Evolutionary conservation across 2,329 filamentous ascomycete species (phyloP), one percentile per base, ranked within the genome.

Genomic region (Elsinoe ampelina): DNA sequence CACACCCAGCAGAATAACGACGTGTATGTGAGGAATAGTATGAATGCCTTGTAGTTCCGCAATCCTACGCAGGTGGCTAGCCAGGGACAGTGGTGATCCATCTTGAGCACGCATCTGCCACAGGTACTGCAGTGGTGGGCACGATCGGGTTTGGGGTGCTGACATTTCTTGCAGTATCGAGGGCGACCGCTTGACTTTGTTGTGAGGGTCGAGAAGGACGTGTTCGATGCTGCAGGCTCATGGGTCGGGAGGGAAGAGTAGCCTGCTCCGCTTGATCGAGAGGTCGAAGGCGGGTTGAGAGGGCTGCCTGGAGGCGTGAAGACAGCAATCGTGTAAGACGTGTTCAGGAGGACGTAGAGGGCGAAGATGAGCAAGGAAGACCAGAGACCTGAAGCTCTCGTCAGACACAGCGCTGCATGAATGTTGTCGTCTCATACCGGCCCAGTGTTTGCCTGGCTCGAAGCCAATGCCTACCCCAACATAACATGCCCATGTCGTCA

Each of bases 11-110:
- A 91, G 73, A 95, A 95, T 1, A 95, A 60, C 3, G 86, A 88
- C 0, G 88, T 89, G 70, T 98, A 97, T 57, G 91, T 80, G 22
- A 98, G 77, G 70, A 97, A 98, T 2, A 97, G 79, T 55, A 98
- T 71, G 68, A 98, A 98, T 0, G 91, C 80, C 73, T 98, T 98
- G 78, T 96, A 95, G 73, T 98, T 98, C 67, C 83, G 83, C 61
- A 98, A 76, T 17, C 93, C 93, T 59, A 98, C 87, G 71, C 93
- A 98, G 3, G 89, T 95, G 26, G 93, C 92, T 51, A 98, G 80
- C 93, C 93, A 98, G 13, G 93, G 93, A 70, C 93, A 98, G 74
- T 98, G 93, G 71, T 98, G 93, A 69, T 98, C 93, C 93, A 98
- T 98, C 77, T 98, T 98, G 70, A 98, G 78, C 22, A 98, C 91